Conservation (phyloP, 805 yeast species). For the Candida insectorum region DNA sequence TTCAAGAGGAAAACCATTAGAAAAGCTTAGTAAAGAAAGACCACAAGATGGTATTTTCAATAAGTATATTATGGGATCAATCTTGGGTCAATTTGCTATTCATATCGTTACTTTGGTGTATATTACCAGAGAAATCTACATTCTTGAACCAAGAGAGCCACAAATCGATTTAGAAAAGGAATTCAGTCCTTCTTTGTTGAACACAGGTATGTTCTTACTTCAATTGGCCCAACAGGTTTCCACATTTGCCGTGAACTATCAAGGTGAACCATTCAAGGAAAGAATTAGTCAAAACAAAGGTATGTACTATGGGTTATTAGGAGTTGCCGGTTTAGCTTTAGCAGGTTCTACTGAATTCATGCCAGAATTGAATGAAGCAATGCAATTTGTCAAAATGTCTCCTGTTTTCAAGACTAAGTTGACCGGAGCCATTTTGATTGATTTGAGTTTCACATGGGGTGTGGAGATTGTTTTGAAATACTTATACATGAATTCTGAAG, state of each 20-base stretch:
- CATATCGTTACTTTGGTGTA: slow-evolving; percentile 82
- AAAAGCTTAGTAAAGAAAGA: slow-evolving; percentile 85
- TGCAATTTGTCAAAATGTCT: slow-evolving; percentile 88
- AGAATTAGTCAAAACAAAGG: slow-evolving; percentile 87
- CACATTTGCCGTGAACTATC: slow-evolving; percentile 96
- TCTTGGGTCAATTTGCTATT: slow-evolving; percentile 92
- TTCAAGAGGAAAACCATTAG: slow-evolving; percentile 88
- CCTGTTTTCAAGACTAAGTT: slow-evolving; percentile 70
- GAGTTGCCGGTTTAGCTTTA: slow-evolving; percentile 84
- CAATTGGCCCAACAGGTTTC: slow-evolving; percentile 96
- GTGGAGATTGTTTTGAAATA: slow-evolving; percentile 79
- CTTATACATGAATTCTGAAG: slow-evolving; percentile 85
- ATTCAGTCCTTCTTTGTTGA: slow-evolving; percentile 84
- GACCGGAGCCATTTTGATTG: slow-evolving; percentile 68
- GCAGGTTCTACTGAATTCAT: slow-evolving; percentile 91
- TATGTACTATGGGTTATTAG: slow-evolving; percentile 92
- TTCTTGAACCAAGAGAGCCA: slow-evolving; percentile 89
- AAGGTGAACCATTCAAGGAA: slow-evolving; percentile 95
- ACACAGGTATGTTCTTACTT: slow-evolving; percentile 92
- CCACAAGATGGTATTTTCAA: slow-evolving; percentile 98
- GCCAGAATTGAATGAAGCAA: slow-evolving; percentile 90
- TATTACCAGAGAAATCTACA: slow-evolving; percentile 78
- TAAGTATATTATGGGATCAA: slow-evolving; percentile 94
- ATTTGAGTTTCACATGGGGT: slow-evolving; percentile 70
- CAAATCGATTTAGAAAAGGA: slow-evolving; percentile 84